phyloP scores from a whole-genome alignment of 2,329 filamentous ascomycete genomes.

The Rhynchosporium secalis region DNA sequence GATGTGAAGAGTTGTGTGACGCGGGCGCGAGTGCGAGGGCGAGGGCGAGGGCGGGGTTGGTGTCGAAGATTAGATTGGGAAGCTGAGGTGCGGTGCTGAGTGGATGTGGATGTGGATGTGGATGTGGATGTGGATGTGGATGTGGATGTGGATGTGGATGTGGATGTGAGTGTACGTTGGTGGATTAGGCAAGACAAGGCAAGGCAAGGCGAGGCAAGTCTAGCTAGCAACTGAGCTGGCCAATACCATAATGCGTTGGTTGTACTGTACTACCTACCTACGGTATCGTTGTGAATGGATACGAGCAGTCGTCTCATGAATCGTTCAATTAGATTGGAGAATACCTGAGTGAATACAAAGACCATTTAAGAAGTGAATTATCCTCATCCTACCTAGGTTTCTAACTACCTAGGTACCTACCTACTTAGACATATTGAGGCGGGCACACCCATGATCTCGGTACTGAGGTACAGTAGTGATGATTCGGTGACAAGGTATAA shows the following conservation, averaged over 20 bases:
- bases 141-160: too few species aligned
- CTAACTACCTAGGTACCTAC: too few species aligned
- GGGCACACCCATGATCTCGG: slow-evolving; percentile 8
- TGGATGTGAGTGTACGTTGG: not conserved
- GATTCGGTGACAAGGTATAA: slow-evolving; percentile 3
- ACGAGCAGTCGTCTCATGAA: too few species aligned
- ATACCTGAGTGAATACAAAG: not conserved
- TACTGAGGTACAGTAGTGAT: not conserved
- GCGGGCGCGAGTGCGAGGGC: not conserved
- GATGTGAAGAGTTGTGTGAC: slow-evolving; percentile 7
- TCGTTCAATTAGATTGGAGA: not conserved
- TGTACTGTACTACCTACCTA: not conserved
- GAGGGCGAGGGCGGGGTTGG: not conserved
- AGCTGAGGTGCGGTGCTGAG: not conserved
- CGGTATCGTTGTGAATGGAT: not conserved
- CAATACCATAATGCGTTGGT: too few species aligned
- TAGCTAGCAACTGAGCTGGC: too few species aligned
- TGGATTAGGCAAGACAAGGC: not conserved
- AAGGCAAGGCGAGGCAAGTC: too few species aligned
- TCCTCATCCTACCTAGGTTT: too few species aligned
- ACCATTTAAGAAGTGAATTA: too few species aligned
- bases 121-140: not conserved
- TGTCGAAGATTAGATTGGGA: not conserved
- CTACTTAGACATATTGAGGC: not conserved
- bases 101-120: not conserved